Evolutionary conservation across 2,329 filamentous ascomycete species (phyloP), one percentile per base, ranked within the genome.

Genomic region (Grosmannia huntii): DNA sequence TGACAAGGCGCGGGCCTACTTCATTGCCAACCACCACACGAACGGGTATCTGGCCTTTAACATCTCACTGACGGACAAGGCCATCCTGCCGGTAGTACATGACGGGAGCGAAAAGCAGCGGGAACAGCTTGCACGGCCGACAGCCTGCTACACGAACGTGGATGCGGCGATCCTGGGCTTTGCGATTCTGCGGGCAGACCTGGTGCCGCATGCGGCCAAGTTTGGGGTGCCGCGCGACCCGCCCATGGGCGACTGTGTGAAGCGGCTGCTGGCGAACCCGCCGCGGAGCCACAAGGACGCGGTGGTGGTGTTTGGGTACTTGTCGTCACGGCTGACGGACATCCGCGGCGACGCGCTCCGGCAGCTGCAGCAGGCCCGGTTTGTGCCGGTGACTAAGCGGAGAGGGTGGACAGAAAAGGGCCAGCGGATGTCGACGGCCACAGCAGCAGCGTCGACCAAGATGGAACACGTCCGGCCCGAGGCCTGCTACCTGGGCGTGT

Each of bases 201-300:
- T 97, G n/a, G 85, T 88, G 60, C 73, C 80, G 12, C 89, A 97
- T 73, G 89, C 90, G 19, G 76, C 70, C 62, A 92, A 94, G 72
- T 90, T 99, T 65, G 91, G 90, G 1, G 90, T 99, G 5, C 80
- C 81, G n/a, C 73, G 80, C 57, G 85, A 99, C 68, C 94, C 95
- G 0, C 82, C 85, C 0, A 87, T 97, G 61, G 76, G 77, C 1
- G 82, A 86, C 28, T 96, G 90, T 66, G 81, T 95, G 14, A 84
- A 86, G 48, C 80, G 82, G 28, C 74, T 99, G 48, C 74, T 92
- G 31, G 78, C 80, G 33, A 81, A 79, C 3, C 90, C 91, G 36
- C 92, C 94, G 1, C 76, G 77, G 58, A 84, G 80, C 46, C 77
- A 79, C 25, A 71, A 74, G 9, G 82, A 86, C 59, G 94, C 92